Evolutionary conservation across 768 basidiomycete genomes (phyloP).

Genomic region (Russula emetica): DNA sequence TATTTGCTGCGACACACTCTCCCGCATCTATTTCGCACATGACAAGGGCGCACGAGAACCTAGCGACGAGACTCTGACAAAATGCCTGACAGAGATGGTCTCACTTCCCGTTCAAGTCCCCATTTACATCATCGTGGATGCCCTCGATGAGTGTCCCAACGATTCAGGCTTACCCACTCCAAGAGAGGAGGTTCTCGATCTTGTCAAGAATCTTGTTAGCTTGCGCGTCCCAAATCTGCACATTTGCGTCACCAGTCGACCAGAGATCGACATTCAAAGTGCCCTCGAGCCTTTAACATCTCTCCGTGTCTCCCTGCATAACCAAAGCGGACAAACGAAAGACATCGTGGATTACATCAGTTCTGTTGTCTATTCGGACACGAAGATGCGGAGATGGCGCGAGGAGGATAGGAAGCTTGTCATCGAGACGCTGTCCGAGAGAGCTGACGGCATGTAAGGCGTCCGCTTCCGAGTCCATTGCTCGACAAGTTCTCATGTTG

Average conservation of each 20-base stretch:
- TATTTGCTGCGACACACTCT: neutral
- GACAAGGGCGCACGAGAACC: neutral
- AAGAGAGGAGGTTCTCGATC: conserved; percentile 1
- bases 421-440: neutral
- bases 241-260: neutral
- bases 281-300: neutral
- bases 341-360: conserved; percentile 9
- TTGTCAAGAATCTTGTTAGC: neutral
- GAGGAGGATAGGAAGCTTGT: conserved; percentile 10
- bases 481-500: neutral
- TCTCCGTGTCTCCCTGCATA: conserved; percentile 6
- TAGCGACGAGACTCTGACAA: neutral
- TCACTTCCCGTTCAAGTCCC: neutral
- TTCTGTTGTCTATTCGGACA: conserved; percentile 3
- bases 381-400: conserved; percentile 12
- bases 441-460: conserved; percentile 9
- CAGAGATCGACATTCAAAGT: neutral
- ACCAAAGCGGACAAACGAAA: conserved; percentile 7
- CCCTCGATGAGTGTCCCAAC: conserved; percentile 2
- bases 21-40: neutral
- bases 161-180: neutral
- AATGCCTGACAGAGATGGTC: neutral
- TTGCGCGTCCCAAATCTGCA: neutral
- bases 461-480: neutral
- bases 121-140: neutral